Evolutionary conservation across 257 asterid species (phyloP), one percentile per base, ranked within the genome.

Genomic region (Nicotiana attenuata): DNA sequence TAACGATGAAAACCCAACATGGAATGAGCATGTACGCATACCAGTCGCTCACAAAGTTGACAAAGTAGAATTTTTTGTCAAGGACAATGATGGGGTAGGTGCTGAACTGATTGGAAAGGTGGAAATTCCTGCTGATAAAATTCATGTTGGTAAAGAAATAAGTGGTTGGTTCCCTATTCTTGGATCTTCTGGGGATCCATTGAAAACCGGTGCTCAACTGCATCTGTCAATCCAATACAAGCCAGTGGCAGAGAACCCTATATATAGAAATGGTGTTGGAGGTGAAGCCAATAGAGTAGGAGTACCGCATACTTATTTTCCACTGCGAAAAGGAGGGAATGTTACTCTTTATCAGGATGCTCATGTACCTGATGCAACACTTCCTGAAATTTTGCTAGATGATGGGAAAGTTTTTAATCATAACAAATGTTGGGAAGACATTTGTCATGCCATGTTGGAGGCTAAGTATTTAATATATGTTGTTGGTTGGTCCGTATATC

Each of bases 41-140:
- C 95, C 98, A 2, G 59, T 93, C 19, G 98, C 98, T 63, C 99
- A 96, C 35, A 97, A 97, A 2, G 98, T 92, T 4, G 88, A 94
- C 31, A 89, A 92, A 88, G 92, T 96, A 5, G 93, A 92, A 17
- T 96, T 96, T 66, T 88, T 91, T 80, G 98, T 96, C 31, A 96
- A 96, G 84, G 99, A 96, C 85, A 91, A 94, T 8, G 99, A 96
- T 59, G 84, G 88, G 41, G 92, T 96, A 52, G 99, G 98, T 16
- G 99, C 98, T 0, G 97, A 96, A 15, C 84, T 92, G 76, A 94
- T 96, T 8, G 98, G 98, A 14, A 68, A 91, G 0, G 96, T 97
- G 53, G 73, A 84, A 4, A 91, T 93, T 4, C 87, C 94, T 10
- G 97, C 97, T 7, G 77, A 56, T 68, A 84, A 81, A 75, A 88